phyloP scores from a whole-genome alignment of 1,139 yeast genomes.

The Zygosaccharomyces sapae region DNA sequence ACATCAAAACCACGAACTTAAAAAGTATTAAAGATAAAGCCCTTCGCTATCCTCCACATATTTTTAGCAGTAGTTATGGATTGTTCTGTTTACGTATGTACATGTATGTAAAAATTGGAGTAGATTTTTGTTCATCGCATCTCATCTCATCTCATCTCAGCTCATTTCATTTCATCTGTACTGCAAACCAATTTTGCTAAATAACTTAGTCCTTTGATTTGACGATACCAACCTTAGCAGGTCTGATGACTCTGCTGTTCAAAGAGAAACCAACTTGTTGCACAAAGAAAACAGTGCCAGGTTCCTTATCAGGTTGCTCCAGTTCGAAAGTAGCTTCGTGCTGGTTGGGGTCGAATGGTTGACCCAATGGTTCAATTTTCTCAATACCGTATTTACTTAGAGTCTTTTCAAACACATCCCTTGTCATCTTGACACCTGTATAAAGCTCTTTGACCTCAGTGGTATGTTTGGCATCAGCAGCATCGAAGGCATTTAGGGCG shows the following conservation, averaged over 20 bases:
- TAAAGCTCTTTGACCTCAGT: constrained; percentile 69
- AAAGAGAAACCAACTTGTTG: constrained; percentile 88
- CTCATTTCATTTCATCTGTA: not conserved
- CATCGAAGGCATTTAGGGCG: constrained; percentile 71
- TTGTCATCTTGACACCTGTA: constrained; percentile 91
- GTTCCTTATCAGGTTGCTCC: constrained; percentile 83
- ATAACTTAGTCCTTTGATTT: constrained; percentile 35
- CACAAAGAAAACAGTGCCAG: constrained; percentile 90
- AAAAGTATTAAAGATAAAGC: not conserved
- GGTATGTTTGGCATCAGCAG: constrained; percentile 53
- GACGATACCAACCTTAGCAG: constrained; percentile 95
- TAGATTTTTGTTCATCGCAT: not conserved
- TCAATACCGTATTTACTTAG: constrained; percentile 73
- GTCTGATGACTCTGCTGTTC: constrained; percentile 85
- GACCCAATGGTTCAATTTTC: constrained; percentile 80
- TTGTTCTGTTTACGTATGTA: not conserved
- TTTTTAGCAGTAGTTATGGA: not conserved
- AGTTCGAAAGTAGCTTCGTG: constrained; percentile 93
- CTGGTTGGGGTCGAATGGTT: constrained; percentile 81
- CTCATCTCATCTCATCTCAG: not conserved
- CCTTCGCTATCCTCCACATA: not conserved
- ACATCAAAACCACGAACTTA: not conserved
- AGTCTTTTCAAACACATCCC: constrained; percentile 81
- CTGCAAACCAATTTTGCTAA: not conserved
- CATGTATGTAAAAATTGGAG: not conserved